Evolutionary conservation across 2,329 filamentous ascomycete species (phyloP), one percentile per base, ranked within the genome.

Genomic region (Stagonosporopsis chrysanthemi): DNA sequence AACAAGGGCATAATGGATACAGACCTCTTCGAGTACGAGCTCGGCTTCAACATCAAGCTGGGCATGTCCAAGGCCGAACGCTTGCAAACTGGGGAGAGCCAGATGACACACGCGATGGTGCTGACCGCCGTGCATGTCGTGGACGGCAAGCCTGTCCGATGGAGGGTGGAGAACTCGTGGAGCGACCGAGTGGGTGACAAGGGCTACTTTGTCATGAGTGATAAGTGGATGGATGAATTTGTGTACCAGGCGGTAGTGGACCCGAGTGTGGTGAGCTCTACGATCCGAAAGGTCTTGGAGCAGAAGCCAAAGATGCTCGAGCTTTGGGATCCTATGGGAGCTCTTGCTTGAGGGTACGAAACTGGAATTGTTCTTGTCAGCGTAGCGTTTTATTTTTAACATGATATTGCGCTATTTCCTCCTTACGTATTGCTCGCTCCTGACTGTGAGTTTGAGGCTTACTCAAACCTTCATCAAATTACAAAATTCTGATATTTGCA

Each of bases 91-190:
- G 87, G 90, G 11, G 92, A 96, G 78, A 89, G 85, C 51, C 83
- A 86, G 47, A 96, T 97, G 92, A 96, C 92, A 1, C 92, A 96
- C 69, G 92, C 92, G 4, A 96, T 96, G 92, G 91, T 96, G 0
- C 77, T 97, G 60, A 96, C 91, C 2, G 92, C 86, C 0, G 92
- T 96, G 42, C 92, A 97, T 71, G 75, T 96, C 2, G 88, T 83
- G 26, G 78, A 85, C 57, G 87, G 86, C 1, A 84, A 86, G 75
- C 82, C 86, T 2, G 84, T 92, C 1, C 81, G 92, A 41, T 97
- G 92, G 92, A 82, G 91, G 51, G 91, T 96, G 6, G 89, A 96
- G 82, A 96, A 96, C 73, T 90, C 86, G 53, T 96, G 92, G 92
- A 90, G 90, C 12, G 82, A 86, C 38, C 78, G 71, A 0, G 84